Evolutionary conservation across 345 rosid genomes (phyloP).

Genomic region (Populus pruinosa): DNA sequence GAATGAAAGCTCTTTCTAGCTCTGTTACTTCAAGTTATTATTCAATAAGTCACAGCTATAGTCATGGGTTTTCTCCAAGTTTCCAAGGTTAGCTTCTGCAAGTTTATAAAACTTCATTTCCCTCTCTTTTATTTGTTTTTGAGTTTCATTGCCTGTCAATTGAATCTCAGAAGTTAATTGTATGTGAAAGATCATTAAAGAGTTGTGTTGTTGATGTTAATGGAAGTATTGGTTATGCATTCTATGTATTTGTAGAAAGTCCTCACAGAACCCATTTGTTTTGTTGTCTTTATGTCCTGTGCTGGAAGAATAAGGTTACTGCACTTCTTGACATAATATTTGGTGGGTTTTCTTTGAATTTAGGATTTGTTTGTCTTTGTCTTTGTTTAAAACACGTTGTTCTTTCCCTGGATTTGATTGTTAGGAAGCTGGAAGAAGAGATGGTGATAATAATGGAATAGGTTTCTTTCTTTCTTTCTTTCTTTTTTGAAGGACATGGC

Average conservation of each 20-base stretch:
- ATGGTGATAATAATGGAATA: not conserved
- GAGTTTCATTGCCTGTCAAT: not conserved
- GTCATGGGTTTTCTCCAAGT: constrained; percentile 8
- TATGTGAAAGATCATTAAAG: not conserved
- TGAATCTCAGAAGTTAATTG: not conserved
- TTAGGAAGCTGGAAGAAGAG: not conserved
- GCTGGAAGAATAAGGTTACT: not conserved
- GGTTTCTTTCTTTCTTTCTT: not conserved
- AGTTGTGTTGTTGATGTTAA: not conserved
- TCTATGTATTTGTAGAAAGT: constrained; percentile 20
- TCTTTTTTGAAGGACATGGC: not conserved
- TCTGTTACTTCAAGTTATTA: not conserved
- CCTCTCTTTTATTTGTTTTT: not conserved
- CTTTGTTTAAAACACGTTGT: not conserved
- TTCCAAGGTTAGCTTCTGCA: constrained; percentile 21
- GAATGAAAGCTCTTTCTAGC: constrained; percentile 3
- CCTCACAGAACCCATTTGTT: not conserved
- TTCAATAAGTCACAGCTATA: not conserved
- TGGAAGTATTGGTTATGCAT: not conserved
- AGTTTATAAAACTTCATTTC: not conserved
- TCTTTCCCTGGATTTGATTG: not conserved
- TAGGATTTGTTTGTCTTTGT: not conserved
- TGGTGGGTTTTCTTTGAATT: not conserved
- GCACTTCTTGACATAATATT: not conserved
- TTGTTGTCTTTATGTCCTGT: not conserved